These are phyloP conservation scores for Leucocoprinus leucothites DNA, from an alignment of 768 basidiomycete species.

Conservation along the genomic window DNA sequence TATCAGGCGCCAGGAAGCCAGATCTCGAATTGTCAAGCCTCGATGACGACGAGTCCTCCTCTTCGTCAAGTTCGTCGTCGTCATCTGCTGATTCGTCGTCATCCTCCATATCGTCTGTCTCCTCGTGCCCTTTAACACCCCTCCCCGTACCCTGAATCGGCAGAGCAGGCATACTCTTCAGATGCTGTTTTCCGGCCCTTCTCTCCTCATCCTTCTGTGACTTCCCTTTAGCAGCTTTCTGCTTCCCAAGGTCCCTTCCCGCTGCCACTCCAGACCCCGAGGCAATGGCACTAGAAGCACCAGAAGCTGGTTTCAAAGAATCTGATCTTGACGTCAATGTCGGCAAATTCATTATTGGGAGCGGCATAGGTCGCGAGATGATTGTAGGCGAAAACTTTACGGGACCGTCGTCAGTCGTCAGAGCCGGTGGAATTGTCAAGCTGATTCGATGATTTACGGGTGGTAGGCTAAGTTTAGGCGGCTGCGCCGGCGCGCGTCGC, in stretches of 20 bases:
- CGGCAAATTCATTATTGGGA: slow-evolving; percentile 48
- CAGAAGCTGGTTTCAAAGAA: slow-evolving; percentile 25
- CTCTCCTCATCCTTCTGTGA: slow-evolving; percentile 8
- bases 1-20: background rate
- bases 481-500: background rate
- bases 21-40: background rate
- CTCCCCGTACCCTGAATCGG: slow-evolving; percentile 24
- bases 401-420: slow-evolving; percentile 11
- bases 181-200: slow-evolving; percentile 33
- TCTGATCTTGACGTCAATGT: slow-evolving; percentile 24
- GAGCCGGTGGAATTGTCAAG: slow-evolving; percentile 16
- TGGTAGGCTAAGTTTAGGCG: slow-evolving; percentile 18
- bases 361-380: slow-evolving; percentile 26
- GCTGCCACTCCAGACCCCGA: background rate
- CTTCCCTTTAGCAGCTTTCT: background rate
- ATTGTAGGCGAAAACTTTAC: slow-evolving; percentile 29
- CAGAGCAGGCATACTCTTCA: slow-evolving; percentile 53
- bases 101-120: slow-evolving; percentile 29
- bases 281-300: background rate
- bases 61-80: slow-evolving; percentile 35
- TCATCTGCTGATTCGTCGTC: slow-evolving; percentile 30
- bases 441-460: slow-evolving; percentile 24
- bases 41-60: slow-evolving; percentile 22
- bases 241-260: background rate
- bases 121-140: slow-evolving; percentile 29